Base-by-base conservation (phyloP, 805 yeast species). In the Clavispora santaluciae region DNA sequence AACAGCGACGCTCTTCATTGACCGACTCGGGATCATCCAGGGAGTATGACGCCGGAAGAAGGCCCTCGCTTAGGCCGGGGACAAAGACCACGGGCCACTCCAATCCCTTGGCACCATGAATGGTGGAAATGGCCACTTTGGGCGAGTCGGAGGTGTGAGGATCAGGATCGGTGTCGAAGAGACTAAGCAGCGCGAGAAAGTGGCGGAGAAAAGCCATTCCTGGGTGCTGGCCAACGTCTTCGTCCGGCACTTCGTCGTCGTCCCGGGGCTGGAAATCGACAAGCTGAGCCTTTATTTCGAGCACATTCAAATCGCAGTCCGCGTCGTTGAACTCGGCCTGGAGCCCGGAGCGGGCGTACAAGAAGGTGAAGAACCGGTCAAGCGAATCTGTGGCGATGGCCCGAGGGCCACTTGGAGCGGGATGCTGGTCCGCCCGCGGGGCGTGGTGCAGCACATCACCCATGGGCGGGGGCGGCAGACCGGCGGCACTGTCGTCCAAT, bases 11-110 rank as follows among this genome's bases (percentile, higher is more conserved):
- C 54, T 89, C 97, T 61, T 91, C 98, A 48, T 83, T 75, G 2
- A 78, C 40, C 1, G 59, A 47, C 26, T 43, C 59, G 26, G 36
- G 49, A 0, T 54, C 60, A 24, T 56, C 54, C n/a, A 62, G 48
- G 0, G 78, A 77, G 54, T 72, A 73, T 2, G 60, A 53, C 3
- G 82, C 77, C 0, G 95, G 95, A 10, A 86, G 63, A 11, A 76
- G 59, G 1, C 84, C 83, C 35, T 84, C 86, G 23, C 75, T 68
- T 13, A 86, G 62, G 0, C 86, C 83, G 0, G 95, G 88, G 10
- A 87, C 75, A 55, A 87, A 86, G 0, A 91, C 97, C 11, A 86
- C 78, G 0, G 95, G 91, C 97, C 98, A 91, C 57, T 91, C 99
- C 2, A 90, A 68, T 1, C 99, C 99, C 58, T 91, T 91, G 1